These are phyloP conservation scores for Pythium sukuiense DNA, from an alignment of 352 stramenopile species.

Conservation along the genomic window DNA sequence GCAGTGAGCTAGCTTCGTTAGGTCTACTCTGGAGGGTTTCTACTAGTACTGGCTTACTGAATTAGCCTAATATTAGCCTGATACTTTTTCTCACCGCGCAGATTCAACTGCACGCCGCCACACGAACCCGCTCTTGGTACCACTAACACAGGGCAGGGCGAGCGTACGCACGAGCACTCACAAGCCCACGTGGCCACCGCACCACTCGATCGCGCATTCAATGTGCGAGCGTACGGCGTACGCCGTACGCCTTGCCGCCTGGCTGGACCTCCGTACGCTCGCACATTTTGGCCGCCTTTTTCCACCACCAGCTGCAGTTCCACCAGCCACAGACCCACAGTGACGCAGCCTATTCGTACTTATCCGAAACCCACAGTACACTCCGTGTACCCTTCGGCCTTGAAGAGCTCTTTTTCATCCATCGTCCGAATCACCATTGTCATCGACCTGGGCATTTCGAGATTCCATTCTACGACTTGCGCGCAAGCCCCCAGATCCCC, in stretches of 20 bases:
- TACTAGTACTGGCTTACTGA: too few species aligned
- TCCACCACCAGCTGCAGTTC: neutral
- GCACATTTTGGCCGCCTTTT: conserved; percentile 1
- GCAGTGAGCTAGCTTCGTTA: too few species aligned
- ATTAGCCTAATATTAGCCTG: neutral
- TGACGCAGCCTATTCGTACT: neutral
- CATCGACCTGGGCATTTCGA: neutral
- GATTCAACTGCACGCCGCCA: neutral
- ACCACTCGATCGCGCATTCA: conserved; percentile 3
- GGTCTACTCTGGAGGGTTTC: too few species aligned
- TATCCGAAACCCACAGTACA: neutral
- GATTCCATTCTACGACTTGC: conserved; percentile 7
- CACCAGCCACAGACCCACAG: neutral
- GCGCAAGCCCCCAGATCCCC: neutral
- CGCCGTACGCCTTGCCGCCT: neutral
- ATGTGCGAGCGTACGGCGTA: conserved; percentile 6
- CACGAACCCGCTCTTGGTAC: neutral
- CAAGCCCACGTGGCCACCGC: neutral
- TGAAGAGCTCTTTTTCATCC: conserved; percentile 1
- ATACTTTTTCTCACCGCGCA: neutral
- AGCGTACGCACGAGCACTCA: neutral
- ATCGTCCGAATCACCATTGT: neutral
- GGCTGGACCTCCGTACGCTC: neutral
- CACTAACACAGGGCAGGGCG: neutral
- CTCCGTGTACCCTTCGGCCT: neutral